phyloP scores from a whole-genome alignment of 257 asterid genomes.

The Nicotiana knightiana region DNA sequence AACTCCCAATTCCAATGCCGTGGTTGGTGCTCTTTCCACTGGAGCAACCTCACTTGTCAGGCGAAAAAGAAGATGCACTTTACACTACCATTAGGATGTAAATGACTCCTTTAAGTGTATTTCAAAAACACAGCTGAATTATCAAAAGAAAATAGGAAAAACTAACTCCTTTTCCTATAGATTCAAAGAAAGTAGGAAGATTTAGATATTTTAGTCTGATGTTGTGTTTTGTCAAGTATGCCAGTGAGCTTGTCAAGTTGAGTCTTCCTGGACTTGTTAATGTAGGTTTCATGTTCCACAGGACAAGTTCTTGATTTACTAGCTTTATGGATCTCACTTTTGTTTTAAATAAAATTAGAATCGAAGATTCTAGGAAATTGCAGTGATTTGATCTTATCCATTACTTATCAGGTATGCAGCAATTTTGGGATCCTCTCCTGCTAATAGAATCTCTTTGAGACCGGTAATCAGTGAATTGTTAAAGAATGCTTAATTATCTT shows the following conservation, averaged over 20 bases:
- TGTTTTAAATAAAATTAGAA: not conserved
- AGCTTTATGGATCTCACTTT: constrained; percentile 7
- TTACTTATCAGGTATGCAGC: constrained; percentile 78
- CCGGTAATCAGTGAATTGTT: constrained; percentile 50
- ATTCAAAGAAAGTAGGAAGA: not conserved
- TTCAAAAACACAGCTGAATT: not conserved
- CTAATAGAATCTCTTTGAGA: constrained; percentile 52
- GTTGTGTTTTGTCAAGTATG: not conserved
- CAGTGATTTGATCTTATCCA: constrained; percentile 12
- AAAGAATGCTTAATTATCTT: not conserved
- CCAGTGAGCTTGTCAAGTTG: not conserved
- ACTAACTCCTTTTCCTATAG: not conserved
- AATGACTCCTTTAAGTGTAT: not conserved
- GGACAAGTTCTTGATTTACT: not conserved
- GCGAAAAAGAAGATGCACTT: not conserved
- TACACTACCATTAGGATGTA: not conserved
- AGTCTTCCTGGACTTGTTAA: not conserved
- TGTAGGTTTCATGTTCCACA: not conserved
- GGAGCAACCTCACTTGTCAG: not conserved
- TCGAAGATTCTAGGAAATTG: not conserved
- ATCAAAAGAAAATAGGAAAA: not conserved
- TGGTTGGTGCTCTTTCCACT: not conserved
- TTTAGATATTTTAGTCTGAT: not conserved
- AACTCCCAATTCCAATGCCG: not conserved
- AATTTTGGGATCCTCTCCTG: constrained; percentile 80